Conservation (phyloP, 1,284 basidiomycete genomes). For the Cronartium quercuum region DNA sequence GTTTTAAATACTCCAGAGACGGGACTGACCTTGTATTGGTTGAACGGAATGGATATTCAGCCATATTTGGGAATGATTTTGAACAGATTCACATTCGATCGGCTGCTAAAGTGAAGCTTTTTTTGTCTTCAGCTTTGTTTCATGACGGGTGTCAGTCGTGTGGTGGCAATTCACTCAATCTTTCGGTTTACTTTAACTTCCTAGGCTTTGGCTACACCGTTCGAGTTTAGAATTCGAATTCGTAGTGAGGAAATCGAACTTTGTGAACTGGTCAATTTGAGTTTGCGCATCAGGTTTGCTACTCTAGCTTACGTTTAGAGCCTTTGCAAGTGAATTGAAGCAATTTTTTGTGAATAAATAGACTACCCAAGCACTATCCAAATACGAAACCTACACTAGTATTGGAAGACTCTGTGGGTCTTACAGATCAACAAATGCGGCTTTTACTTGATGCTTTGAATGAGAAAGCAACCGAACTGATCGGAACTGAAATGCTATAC, state of each 20-base stretch:
- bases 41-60: background rate
- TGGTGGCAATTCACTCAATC: too few species aligned
- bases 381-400: conserved; percentile 20
- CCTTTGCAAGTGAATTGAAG: background rate
- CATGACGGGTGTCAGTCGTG: background rate
- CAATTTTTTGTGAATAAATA: background rate
- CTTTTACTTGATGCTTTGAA: conserved; percentile 39
- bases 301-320: background rate
- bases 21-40: background rate
- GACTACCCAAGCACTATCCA: conserved; percentile 26
- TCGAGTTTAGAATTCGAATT: conserved; percentile 27
- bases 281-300: conserved; percentile 27
- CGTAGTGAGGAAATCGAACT: conserved; percentile 32
- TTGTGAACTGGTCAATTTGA: conserved; percentile 21
- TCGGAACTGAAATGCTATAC: conserved; percentile 50
- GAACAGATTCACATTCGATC: conserved; percentile 33
- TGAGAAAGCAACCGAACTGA: conserved; percentile 43
- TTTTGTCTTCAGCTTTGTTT: background rate
- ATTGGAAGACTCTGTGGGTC: conserved; percentile 19
- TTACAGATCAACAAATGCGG: conserved; percentile 1
- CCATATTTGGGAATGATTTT: conserved; percentile 28
- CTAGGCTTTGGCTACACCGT: conserved; percentile 27
- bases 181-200: background rate
- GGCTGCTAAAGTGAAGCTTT: conserved; percentile 11
- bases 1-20: background rate